These are phyloP conservation scores for Halophytophthora polymorphica DNA, from an alignment of 352 stramenopile species.

Conservation along the genomic window DNA sequence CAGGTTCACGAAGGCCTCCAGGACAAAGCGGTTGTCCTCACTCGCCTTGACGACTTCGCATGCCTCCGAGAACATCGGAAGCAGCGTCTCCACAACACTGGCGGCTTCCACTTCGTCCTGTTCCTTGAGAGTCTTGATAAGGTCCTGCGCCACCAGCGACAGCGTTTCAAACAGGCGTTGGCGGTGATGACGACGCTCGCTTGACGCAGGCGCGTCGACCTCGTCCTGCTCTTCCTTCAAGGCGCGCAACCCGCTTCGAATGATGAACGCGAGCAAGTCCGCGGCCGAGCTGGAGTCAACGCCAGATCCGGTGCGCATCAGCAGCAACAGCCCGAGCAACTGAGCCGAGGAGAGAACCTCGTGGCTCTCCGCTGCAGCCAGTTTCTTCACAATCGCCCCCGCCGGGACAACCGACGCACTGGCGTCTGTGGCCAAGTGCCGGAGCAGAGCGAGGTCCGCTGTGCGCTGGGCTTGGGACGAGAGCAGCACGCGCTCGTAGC, in stretches of 20 bases:
- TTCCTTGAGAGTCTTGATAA: slow-evolving; percentile 9
- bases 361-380: slow-evolving; percentile 18
- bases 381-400: slow-evolving; percentile 21
- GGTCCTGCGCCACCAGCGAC: slow-evolving; percentile 16
- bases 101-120: slow-evolving; percentile 11
- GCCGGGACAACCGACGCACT: slow-evolving; percentile 1
- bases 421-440: slow-evolving; percentile 13
- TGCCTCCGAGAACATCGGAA: slow-evolving; percentile 20
- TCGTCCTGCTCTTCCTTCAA: slow-evolving; percentile 12
- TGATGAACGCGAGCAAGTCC: slow-evolving; percentile 18
- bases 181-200: not conserved
- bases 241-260: slow-evolving; percentile 14
- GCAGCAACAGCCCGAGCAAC: slow-evolving; percentile 32
- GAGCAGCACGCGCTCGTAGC: slow-evolving; percentile 22
- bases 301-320: slow-evolving; percentile 18
- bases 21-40: slow-evolving; percentile 7
- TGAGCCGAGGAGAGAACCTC: slow-evolving; percentile 32
- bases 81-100: slow-evolving; percentile 13
- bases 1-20: slow-evolving; percentile 32
- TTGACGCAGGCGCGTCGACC: not conserved
- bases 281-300: not conserved
- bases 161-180: slow-evolving; percentile 10
- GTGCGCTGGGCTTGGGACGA: slow-evolving; percentile 6
- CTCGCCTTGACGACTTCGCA: slow-evolving; percentile 20
- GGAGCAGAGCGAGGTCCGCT: slow-evolving; percentile 19